Evolutionary conservation across 1,284 basidiomycete genomes (phyloP), one percentile per base, ranked within the genome.

Genomic region (Cryptococcus sp.): DNA sequence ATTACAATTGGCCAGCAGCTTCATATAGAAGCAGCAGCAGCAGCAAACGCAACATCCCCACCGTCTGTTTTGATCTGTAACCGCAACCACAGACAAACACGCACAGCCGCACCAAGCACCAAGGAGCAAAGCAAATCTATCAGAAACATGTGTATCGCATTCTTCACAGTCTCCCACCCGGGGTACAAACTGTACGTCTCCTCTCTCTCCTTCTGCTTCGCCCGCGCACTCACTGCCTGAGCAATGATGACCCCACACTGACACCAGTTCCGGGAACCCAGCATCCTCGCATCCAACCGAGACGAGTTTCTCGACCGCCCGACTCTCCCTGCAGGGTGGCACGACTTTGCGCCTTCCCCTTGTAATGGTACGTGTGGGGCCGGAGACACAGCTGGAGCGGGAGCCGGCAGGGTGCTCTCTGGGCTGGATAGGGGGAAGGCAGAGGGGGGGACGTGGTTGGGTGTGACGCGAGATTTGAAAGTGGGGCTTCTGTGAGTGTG

Each of bases 271-370:
- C 43, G 15, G 21, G 38, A 43, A 0, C 16, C 15, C n/a, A 42
- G 73, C 2, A 68, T 76, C 54, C 62, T 77, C 16, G 71, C 71
- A 0, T 66, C 72, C 3, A 78, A 78, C 46, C 63, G 76, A 18
- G 76, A 78, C 58, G 72, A 76, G 56, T 73, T 69, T 48, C 64
- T 75, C 15, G 67, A 67, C 21, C 62, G 76, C 21, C 72, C 74
- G 0, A 64, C 74, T 0, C 45, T 61, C 1, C 63, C 66, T 15
- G 76, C 76, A 1, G 23, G n/a, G n/a, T 77, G 73, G 71, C 74
- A 78, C 54, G 55, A 57, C 23, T 77, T 77, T 39, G 67, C 61
- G 33, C 24, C 48, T 43, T 1, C 37, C 6, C 33, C 36, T 15
- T 13, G 15, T 28, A n/a, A n/a, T 7, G 35, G 23, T 11, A 18